Evolutionary conservation across 2,329 filamentous ascomycete genomes (phyloP).

Genomic region (Aureobasidium sp.): DNA sequence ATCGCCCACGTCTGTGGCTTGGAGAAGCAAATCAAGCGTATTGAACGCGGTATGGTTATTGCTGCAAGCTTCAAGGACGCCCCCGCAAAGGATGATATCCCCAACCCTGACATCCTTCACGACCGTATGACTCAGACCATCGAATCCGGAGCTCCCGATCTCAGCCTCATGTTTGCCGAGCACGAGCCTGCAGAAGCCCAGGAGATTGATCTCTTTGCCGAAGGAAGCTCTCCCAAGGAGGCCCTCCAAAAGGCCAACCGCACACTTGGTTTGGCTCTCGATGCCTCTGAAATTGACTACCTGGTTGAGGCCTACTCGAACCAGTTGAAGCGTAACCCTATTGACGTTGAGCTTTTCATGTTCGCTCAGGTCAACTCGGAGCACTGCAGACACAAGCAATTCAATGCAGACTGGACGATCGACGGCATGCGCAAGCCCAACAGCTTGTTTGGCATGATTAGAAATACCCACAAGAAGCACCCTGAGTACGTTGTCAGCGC

Average conservation of each 20-base stretch:
- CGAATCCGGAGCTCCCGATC: conserved; percentile 55
- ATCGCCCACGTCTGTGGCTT: conserved; percentile 89
- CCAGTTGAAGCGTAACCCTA: conserved; percentile 55
- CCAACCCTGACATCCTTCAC: conserved; percentile 63
- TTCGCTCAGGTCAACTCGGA: conserved; percentile 99
- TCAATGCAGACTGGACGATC: conserved; percentile 95
- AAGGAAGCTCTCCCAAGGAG: conserved; percentile 55
- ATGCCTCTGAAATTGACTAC: conserved; percentile 85
- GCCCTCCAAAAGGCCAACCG: conserved; percentile 77
- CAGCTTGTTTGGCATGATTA: conserved; percentile 91
- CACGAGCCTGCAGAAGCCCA: conserved; percentile 42
- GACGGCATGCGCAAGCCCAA: conserved; percentile 71
- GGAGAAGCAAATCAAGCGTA: conserved; percentile 59
- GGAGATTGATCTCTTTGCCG: conserved; percentile 34
- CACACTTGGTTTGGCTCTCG: conserved; percentile 74
- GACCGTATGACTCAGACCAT: conserved; percentile 95
- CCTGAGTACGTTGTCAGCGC: conserved; percentile 83
- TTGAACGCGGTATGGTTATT: conserved; percentile 79
- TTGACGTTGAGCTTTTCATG: conserved; percentile 97
- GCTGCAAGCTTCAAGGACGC: conserved; percentile 50
- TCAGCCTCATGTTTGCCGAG: conserved; percentile 71
- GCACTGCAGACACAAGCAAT: conserved; percentile 82
- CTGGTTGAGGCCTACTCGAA: conserved; percentile 74
- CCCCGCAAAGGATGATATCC: conserved; percentile 42
- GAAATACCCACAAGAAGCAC: conserved; percentile 75